These are phyloP conservation scores for Mucor plumbeus DNA, from an alignment of 371 early-diverging fungal genomes.

Conservation along the genomic window DNA sequence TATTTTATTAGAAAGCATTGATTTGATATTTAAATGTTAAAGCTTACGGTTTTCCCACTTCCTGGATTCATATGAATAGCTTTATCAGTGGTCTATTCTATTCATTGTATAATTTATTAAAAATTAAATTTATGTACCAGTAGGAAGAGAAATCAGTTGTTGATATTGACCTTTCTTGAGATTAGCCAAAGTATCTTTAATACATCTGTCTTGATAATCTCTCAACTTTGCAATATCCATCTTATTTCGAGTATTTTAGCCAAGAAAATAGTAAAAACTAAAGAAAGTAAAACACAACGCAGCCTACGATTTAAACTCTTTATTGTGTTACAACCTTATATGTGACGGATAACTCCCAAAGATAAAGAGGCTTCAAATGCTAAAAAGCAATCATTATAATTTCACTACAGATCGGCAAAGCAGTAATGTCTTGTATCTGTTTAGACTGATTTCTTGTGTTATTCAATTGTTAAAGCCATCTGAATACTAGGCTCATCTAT, in stretches of 20 bases:
- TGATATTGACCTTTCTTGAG: background rate
- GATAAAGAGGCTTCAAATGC: no score
- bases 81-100: background rate
- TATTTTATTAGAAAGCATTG: background rate
- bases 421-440: no score
- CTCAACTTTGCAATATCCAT: background rate
- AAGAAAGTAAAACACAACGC: no score
- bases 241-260: background rate
- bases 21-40: background rate
- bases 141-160: background rate
- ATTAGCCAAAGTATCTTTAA: background rate
- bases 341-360: no score
- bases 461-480: no score
- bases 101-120: background rate
- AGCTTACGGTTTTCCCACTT: constrained; percentile 83
- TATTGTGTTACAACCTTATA: no score
- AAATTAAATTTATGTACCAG: background rate
- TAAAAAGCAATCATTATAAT: no score
- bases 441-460: no score
- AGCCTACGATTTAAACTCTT: no score
- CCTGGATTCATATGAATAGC: constrained; percentile 43
- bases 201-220: background rate
- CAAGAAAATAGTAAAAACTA: no score
- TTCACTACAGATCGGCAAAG: no score
- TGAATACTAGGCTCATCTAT: no score